phyloP scores from a whole-genome alignment of 164 flowering plant genomes.

The Protea cynaroides region DNA sequence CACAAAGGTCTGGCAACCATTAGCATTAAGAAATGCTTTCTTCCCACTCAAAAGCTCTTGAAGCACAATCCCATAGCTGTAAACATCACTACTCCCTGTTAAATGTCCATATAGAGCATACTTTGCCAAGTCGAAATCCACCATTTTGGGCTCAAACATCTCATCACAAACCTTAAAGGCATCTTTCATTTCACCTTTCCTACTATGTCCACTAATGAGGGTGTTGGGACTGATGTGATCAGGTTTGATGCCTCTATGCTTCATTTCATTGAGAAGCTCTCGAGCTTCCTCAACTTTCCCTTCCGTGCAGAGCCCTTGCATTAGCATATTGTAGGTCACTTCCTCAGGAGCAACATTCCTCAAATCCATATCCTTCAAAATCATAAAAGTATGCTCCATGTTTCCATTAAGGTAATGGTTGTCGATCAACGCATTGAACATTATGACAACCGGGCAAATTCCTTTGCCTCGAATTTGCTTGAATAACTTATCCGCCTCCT shows the following conservation, averaged over 20 bases:
- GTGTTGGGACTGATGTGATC: conserved; percentile 78
- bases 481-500: conserved; percentile 69
- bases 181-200: conserved; percentile 65
- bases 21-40: no score
- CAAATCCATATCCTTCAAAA: conserved; percentile 59
- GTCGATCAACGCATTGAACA: conserved; percentile 66
- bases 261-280: conserved; percentile 66
- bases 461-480: conserved; percentile 36
- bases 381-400: conserved; percentile 31
- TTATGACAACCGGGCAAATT: conserved; percentile 51
- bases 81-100: no score
- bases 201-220: conserved; percentile 78
- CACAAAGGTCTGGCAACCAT: no score
- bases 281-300: conserved; percentile 84
- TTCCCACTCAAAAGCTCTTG: no score
- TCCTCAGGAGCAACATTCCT: conserved; percentile 62
- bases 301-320: conserved; percentile 65
- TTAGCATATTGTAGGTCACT: conserved; percentile 74
- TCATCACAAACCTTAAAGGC: conserved; percentile 70
- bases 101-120: no score
- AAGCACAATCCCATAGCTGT: no score
- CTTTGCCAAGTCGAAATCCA: no score
- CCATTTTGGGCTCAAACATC: conserved; percentile 69
- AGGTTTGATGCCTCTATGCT: conserved; percentile 60
- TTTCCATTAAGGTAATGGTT: conserved; percentile 54